A percentile compares a stretch with the other conserved stretches of the same genome.
phyloP scores from a whole-genome alignment of 768 basidiomycete genomes.

The Pholiota conissans region DNA sequence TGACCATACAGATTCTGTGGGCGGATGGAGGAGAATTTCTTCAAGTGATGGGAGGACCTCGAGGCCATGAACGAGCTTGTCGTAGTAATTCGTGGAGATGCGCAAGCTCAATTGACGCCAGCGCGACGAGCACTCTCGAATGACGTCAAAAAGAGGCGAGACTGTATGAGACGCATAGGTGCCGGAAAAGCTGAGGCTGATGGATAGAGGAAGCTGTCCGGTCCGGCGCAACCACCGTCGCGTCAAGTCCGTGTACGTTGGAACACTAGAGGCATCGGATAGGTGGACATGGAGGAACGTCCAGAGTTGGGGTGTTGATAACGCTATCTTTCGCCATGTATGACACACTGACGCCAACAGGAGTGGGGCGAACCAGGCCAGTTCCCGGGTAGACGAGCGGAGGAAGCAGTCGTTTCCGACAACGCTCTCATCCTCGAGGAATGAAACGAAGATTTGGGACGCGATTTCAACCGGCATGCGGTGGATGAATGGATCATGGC shows the following conservation, averaged over 20 bases:
- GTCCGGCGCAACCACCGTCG: not conserved
- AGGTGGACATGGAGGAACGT: not conserved
- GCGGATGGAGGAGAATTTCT: not conserved
- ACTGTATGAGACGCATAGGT: slow-evolving; percentile 1
- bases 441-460: slow-evolving; percentile 2
- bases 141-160: not conserved
- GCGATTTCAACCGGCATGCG: slow-evolving; percentile 4
- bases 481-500: slow-evolving; percentile 2
- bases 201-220: not conserved
- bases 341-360: slow-evolving; percentile 4
- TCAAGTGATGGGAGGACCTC: slow-evolving; percentile 1
- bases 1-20: not conserved
- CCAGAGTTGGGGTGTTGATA: slow-evolving; percentile 4
- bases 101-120: slow-evolving; percentile 2
- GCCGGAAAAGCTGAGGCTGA: not conserved
- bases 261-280: not conserved
- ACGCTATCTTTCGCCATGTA: slow-evolving; percentile 4
- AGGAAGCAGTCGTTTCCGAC: not conserved
- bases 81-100: not conserved
- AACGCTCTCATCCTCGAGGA: not conserved
- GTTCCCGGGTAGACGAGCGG: not conserved
- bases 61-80: not conserved
- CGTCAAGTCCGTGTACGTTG: not conserved
- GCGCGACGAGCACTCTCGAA: not conserved
- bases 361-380: not conserved